Evolutionary conservation across 495 filamentous ascomycete genomes (phyloP), one percentile per base, ranked within the genome.

Genomic region (Gamarada debralockiae): DNA sequence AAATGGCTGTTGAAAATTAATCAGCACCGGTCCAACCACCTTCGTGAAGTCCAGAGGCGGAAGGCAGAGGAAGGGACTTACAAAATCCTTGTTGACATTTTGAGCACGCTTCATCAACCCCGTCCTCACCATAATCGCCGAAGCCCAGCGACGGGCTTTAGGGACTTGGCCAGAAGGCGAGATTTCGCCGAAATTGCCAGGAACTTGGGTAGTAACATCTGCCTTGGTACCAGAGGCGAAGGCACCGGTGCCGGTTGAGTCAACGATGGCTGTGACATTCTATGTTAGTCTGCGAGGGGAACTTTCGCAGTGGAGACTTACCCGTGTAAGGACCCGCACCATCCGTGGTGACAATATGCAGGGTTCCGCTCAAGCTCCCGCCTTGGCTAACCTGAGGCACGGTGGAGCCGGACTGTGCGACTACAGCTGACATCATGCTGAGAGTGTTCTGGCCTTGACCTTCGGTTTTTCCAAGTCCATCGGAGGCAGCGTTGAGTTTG

Each of bases 381-480:
- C n/a, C n/a, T n/a, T n/a, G n/a, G n/a, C n/a, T n/a, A n/a, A 68
- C 56, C 34, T 68, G 66, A 25, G 66, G 64, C 21, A 68, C 53
- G 15, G 58, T 64, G 22, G 34, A 14, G 25, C 66, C 66, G 2
- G 64, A 67, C 4, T 52, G 59, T 10, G 45, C 55, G 56, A 67
- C 62, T 50, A 59, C 59, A 15, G 23, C 45, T 22, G 50, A 21
- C 18, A 65, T 34, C 48, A 55, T 54, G 42, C 17, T 7, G 36
- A 65, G 22, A 20, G 29, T 58, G 62, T 62, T 62, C 38, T 58
- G 46, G 40, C 59, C 59, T 22, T 23, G 17, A 18, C 48, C 53
- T 3, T 44, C 50, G 10, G 62, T 65, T 15, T 41, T 34, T 21
- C 62, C 62, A 17, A 62, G 57, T 34, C 62, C 60, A 57, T 60